Base-by-base conservation (phyloP, 192 early-diverging fungal genomes). In the Borealophlyctis nickersoniae region DNA sequence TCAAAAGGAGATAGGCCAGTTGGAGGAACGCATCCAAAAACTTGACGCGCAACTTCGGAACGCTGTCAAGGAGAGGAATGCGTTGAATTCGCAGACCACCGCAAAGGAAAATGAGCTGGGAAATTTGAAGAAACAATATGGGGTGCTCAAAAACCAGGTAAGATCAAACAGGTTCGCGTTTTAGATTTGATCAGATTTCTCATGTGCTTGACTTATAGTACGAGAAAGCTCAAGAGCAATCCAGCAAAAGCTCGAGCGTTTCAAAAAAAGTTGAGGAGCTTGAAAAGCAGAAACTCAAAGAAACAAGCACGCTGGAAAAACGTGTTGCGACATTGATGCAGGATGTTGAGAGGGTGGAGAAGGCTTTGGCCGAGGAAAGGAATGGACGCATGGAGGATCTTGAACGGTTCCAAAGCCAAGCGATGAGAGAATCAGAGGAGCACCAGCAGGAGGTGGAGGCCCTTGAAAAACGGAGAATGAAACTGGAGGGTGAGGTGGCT, bases 31-130 rank as follows among this genome's bases (percentile, higher is more conserved):
- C 24, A 16, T 39, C 9, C 3, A 1, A 3, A 56, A 35, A 24
- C 3, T 39, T n/a, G 62, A 63, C 28, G 67, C 53, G 22, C 31
- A 57, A 29, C 63, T 59, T 13, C 53, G 58, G 33, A 52, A 22
- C 28, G 23, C 23, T 19, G 11, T 65, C 1, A 70, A 70, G 63
- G 72, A 74, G 26, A 74, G 66, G 58, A 71, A 50, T 34, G n/a
- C 30, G 30, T 28, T 67, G 34, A 56, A 62, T 55, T 27, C 67
- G 16, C n/a, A 55, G 5, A 9, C 28, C 16, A 29, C 51, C 3
- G 28, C 54, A 9, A 63, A 61, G 51, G 72, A 74, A 19, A 63
- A 54, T 14, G 62, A 74, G 36, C 5, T 74, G 3, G 2, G 14
- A 19, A 67, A 69, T 56, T 29, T 72, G 2, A 13, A n/a, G 16